Conservation (phyloP, 306 rosid genomes). For the Trifolium fragiferum region DNA sequence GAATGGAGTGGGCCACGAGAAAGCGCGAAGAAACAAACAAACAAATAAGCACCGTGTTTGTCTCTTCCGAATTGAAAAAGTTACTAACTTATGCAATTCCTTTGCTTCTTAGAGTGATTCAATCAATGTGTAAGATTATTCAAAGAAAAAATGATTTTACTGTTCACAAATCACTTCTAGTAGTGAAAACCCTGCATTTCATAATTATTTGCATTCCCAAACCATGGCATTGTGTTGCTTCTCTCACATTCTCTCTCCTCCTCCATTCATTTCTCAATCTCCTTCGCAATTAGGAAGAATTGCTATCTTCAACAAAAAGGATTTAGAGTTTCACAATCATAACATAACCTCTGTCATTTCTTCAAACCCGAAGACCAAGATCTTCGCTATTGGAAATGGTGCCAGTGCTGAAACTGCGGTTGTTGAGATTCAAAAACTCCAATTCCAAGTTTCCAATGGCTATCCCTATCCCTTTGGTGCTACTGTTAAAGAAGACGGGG, state of each 20-base stretch:
- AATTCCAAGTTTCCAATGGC: slow-evolving; percentile 59
- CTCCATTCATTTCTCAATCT: slow-evolving; percentile 31
- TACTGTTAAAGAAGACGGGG: slow-evolving; percentile 62
- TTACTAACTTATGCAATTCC: no score
- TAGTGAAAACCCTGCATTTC: no score
- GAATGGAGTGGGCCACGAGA: slow-evolving; percentile 29
- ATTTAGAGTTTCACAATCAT: not conserved
- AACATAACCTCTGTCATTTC: not conserved
- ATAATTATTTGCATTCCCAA: not conserved
- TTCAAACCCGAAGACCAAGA: not conserved
- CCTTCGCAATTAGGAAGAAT: slow-evolving; percentile 30
- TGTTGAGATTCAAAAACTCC: slow-evolving; percentile 43
- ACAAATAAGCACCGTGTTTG: not conserved
- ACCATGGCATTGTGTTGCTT: slow-evolving; percentile 15
- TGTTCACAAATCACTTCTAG: no score
- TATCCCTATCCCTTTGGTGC: slow-evolving; percentile 74
- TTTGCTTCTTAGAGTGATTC: not conserved
- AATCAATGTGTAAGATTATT: not conserved
- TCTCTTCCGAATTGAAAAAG: not conserved
- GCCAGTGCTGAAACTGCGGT: slow-evolving; percentile 41
- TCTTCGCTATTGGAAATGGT: slow-evolving; percentile 21
- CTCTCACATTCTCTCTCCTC: slow-evolving; percentile 26
- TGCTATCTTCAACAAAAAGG: slow-evolving; percentile 10
- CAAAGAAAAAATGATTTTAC: no score
- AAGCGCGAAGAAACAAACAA: slow-evolving; percentile 34